Conservation (phyloP, 768 basidiomycete genomes). For the Mycena galericulata region DNA sequence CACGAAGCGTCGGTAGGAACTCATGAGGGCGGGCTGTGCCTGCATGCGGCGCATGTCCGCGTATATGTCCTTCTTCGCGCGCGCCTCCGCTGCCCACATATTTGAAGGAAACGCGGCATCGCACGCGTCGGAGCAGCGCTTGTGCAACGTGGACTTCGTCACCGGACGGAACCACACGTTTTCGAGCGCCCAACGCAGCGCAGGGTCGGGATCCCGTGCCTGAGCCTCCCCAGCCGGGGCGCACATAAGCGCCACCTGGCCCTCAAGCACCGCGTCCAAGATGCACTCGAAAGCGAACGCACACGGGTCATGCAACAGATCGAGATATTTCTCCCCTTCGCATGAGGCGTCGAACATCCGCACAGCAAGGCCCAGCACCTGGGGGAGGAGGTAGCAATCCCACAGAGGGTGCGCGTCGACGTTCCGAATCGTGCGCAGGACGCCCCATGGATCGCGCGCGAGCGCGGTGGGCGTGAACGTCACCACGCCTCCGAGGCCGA, state of each 20-base stretch:
- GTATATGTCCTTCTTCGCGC: too few species aligned
- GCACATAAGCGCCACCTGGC: background rate
- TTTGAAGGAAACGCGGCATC: background rate
- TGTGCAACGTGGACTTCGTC: background rate
- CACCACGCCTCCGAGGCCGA: constrained; percentile 17
- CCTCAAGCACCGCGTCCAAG: background rate
- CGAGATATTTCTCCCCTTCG: background rate
- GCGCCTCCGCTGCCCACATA: too few species aligned
- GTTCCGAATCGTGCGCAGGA: background rate
- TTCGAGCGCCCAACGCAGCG: background rate
- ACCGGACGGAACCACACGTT: background rate
- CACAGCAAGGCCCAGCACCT: constrained; percentile 20
- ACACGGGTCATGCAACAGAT: background rate
- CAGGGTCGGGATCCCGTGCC: too few species aligned
- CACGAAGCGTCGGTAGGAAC: constrained; percentile 14
- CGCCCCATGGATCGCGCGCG: constrained; percentile 16
- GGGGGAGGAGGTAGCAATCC: constrained; percentile 18
- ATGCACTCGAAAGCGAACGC: constrained; percentile 2
- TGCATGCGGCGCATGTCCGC: constrained; percentile 27
- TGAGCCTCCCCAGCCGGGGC: background rate
- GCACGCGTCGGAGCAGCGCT: constrained; percentile 3
- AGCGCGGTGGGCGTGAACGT: constrained; percentile 28
- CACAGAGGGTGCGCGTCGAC: constrained; percentile 22
- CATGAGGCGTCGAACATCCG: background rate
- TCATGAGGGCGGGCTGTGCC: constrained; percentile 1